phyloP scores from a whole-genome alignment of 257 asterid genomes.

The Ligustrum vulgare region DNA sequence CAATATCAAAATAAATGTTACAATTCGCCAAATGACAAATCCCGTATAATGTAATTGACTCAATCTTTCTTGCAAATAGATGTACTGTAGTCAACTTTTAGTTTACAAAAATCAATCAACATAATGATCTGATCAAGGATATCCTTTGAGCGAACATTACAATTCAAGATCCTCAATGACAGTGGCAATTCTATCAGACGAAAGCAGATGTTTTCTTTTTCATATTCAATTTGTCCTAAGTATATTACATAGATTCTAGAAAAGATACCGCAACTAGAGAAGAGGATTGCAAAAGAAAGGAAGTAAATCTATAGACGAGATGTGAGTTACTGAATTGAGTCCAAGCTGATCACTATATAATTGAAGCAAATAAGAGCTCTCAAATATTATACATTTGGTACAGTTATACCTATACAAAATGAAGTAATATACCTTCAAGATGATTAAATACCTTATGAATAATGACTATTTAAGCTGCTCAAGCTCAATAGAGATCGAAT shows the following conservation, averaged over 20 bases:
- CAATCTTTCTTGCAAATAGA: conserved; percentile 9
- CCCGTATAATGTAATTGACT: background rate
- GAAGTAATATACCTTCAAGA: background rate
- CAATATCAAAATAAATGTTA: conserved; percentile 4
- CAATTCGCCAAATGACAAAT: conserved; percentile 10
- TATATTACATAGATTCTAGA: background rate
- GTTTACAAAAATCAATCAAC: background rate
- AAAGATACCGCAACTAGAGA: background rate
- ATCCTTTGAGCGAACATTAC: conserved; percentile 4
- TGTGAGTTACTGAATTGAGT: conserved; percentile 10
- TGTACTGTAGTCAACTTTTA: background rate
- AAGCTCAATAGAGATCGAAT: background rate
- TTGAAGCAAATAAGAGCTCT: background rate
- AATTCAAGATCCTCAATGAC: conserved; percentile 12
- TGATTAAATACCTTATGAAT: background rate
- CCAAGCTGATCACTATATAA: background rate
- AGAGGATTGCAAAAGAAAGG: background rate
- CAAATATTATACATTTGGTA: background rate
- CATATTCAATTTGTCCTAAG: background rate
- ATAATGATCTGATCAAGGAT: conserved; percentile 8
- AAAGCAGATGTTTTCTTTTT: conserved; percentile 1
- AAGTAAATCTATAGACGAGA: background rate
- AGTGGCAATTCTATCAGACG: conserved; percentile 1
- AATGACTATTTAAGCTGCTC: background rate
- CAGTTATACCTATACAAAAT: background rate